phyloP scores from a whole-genome alignment of 371 early-diverging fungal genomes.

The Rhizopus arrhizus region DNA sequence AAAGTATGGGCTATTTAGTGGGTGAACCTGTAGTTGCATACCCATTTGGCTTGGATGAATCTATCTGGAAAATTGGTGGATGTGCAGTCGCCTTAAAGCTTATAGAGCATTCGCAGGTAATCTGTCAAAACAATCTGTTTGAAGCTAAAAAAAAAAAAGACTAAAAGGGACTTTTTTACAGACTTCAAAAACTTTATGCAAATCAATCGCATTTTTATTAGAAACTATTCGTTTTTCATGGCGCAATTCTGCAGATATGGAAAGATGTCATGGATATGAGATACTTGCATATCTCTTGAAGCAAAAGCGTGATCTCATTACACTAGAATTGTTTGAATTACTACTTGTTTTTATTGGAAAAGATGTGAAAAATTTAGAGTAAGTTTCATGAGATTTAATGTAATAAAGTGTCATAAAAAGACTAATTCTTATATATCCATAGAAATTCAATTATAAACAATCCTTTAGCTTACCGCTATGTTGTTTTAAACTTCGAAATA shows the following conservation, averaged over 20 bases:
- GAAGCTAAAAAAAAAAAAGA: no score
- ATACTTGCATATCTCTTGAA: slow-evolving; percentile 70
- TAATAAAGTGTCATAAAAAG: neutral
- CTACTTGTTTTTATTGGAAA: slow-evolving; percentile 71
- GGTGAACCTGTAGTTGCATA: slow-evolving; percentile 63
- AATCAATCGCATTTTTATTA: slow-evolving; percentile 62
- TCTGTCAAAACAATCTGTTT: neutral
- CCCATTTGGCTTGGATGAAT: slow-evolving; percentile 66
- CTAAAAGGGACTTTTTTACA: slow-evolving; percentile 16
- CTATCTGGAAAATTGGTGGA: slow-evolving; percentile 77
- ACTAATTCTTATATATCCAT: neutral
- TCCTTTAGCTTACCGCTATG: slow-evolving; percentile 64
- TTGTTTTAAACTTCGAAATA: slow-evolving; percentile 73
- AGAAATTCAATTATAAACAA: slow-evolving; percentile 70
- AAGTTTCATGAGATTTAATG: slow-evolving; percentile 17
- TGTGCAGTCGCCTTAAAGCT: slow-evolving; percentile 66
- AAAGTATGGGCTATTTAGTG: slow-evolving; percentile 51
- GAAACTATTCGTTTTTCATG: slow-evolving; percentile 69
- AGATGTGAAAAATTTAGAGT: slow-evolving; percentile 56
- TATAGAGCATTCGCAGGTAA: slow-evolving; percentile 66
- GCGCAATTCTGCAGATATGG: slow-evolving; percentile 78
- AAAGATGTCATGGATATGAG: slow-evolving; percentile 72
- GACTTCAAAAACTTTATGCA: slow-evolving; percentile 61
- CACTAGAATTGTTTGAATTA: slow-evolving; percentile 61
- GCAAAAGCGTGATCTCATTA: slow-evolving; percentile 63